Evolutionary conservation across 2,329 filamentous ascomycete species (phyloP).

Genomic region (Graphiopsis chlorocephala): DNA sequence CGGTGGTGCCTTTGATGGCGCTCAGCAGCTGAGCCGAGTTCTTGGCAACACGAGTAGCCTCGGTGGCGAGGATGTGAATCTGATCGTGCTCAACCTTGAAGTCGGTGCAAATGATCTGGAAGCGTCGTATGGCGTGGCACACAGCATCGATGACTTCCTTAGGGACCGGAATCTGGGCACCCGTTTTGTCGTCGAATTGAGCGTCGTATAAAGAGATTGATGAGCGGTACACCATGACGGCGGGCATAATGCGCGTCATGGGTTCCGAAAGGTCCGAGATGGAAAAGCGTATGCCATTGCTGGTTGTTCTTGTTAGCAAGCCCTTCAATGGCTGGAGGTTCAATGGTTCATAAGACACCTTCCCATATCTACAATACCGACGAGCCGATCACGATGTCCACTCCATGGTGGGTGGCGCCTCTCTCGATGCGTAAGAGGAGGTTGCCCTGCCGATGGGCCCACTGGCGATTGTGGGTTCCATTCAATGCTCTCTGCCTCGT

Average conservation of each 20-base stretch:
- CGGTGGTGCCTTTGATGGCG: constrained; percentile 50
- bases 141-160: constrained; percentile 62
- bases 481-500: constrained; percentile 10
- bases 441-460: background rate
- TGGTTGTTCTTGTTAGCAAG: constrained; percentile 33
- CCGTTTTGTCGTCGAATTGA: constrained; percentile 43
- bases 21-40: constrained; percentile 73
- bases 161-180: constrained; percentile 53
- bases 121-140: constrained; percentile 63
- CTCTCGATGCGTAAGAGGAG: background rate
- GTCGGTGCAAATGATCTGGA: constrained; percentile 67
- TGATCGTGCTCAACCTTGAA: constrained; percentile 66
- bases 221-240: constrained; percentile 73
- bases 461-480: constrained; percentile 2
- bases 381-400: constrained; percentile 11
- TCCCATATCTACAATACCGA: constrained; percentile 20
- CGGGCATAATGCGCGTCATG: constrained; percentile 68
- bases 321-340: background rate
- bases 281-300: constrained; percentile 91
- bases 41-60: constrained; percentile 77
- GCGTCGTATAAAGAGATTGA: constrained; percentile 86
- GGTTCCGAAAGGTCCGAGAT: constrained; percentile 76
- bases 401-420: constrained; percentile 17
- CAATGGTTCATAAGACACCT: constrained; percentile 43
- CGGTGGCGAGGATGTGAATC: constrained; percentile 77